Conservation (phyloP, 2,329 filamentous ascomycete species). For the Neofusicoccum sp. region DNA sequence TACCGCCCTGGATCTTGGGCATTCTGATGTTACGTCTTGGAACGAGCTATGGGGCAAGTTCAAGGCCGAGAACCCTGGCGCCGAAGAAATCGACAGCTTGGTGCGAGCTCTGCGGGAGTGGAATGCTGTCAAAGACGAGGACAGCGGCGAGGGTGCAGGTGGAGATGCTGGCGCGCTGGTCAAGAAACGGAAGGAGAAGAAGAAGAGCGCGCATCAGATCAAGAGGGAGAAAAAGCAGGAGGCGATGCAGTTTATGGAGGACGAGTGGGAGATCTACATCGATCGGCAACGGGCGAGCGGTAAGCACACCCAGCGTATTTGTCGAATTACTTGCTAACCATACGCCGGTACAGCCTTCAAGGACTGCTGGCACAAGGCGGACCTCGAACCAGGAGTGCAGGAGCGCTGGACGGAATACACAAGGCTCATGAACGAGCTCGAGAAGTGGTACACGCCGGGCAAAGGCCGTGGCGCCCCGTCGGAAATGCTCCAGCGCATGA, state of each 20-base stretch:
- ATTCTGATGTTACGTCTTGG: neutral
- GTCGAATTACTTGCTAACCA: neutral
- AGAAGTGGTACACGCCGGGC: neutral
- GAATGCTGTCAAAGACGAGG: too few relatives aligned
- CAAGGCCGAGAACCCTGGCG: neutral
- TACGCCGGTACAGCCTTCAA: constrained; percentile 39
- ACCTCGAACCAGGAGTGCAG: constrained; percentile 45
- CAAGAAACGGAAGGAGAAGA: constrained; percentile 2
- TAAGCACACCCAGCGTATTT: constrained; percentile 22
- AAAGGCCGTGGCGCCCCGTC: neutral
- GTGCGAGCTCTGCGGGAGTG: neutral
- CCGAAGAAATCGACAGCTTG: neutral
- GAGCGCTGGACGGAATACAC: constrained; percentile 40
- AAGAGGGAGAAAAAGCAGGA: neutral
- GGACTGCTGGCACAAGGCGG: constrained; percentile 48
- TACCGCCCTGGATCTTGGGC: neutral
- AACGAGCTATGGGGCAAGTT: neutral
- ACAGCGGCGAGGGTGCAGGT: neutral
- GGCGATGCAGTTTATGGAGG: constrained; percentile 22
- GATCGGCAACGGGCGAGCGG: constrained; percentile 41
- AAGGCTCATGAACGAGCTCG: neutral
- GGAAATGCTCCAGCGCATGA: neutral
- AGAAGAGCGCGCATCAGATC: neutral
- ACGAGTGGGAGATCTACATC: constrained; percentile 34
- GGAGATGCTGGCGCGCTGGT: neutral